phyloP scores from a whole-genome alignment of 805 yeast genomes.

The Huiozyma naganishii region DNA sequence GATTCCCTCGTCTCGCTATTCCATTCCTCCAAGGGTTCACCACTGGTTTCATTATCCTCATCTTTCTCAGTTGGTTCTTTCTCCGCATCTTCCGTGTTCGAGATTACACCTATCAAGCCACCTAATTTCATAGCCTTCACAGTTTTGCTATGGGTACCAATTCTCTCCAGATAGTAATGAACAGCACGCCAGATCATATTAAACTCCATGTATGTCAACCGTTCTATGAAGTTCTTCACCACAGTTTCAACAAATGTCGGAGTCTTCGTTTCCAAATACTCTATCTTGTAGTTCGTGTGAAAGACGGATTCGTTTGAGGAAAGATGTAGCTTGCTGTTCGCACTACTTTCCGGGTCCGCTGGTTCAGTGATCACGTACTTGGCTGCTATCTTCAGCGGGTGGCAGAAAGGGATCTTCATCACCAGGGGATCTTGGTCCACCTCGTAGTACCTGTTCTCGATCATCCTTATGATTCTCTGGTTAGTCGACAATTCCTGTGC shows the following conservation, averaged over 20 bases:
- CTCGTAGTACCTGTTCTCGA: constrained; percentile 45
- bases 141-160: constrained; percentile 34
- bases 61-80: constrained; percentile 1
- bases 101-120: constrained; percentile 46
- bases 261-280: constrained; percentile 3
- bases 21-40: background rate
- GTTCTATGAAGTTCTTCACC: constrained; percentile 3
- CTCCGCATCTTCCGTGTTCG: background rate
- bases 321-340: constrained; percentile 2
- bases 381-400: constrained; percentile 26
- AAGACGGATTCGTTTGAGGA: constrained; percentile 5
- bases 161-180: constrained; percentile 16
- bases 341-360: constrained; percentile 4
- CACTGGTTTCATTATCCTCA: background rate
- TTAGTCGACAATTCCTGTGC: constrained; percentile 6
- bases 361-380: constrained; percentile 17
- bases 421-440: constrained; percentile 40
- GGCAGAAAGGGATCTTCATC: constrained; percentile 38
- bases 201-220: constrained; percentile 6
- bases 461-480: constrained; percentile 43
- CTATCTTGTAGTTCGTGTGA: constrained; percentile 8
- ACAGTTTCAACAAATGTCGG: constrained; percentile 7
- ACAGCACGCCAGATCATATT: constrained; percentile 9
- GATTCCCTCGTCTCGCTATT: background rate
- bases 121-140: constrained; percentile 47